Evolutionary conservation across 2,329 filamentous ascomycete genomes (phyloP).

Genomic region (Colletotrichum echinochloae): DNA sequence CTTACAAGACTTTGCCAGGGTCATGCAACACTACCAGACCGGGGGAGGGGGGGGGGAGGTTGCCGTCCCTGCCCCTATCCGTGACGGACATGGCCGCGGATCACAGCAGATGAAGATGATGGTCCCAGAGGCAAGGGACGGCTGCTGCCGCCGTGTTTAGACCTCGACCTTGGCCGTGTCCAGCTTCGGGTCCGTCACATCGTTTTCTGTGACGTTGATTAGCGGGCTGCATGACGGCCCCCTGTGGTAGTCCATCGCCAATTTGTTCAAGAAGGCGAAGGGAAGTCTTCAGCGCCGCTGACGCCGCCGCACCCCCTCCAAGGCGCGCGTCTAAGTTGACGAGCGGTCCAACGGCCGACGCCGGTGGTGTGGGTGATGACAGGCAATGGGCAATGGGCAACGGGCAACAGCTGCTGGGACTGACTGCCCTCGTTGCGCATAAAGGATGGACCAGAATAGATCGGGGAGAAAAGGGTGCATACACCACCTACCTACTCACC

Average conservation of each 20-base stretch:
- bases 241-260: constrained; percentile 29
- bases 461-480: too few relatives aligned
- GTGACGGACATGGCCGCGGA: constrained; percentile 25
- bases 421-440: constrained; percentile 13
- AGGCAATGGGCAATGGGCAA: background rate
- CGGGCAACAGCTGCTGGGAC: background rate
- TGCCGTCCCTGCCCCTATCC: constrained; percentile 32
- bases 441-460: constrained; percentile 19
- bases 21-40: constrained; percentile 8
- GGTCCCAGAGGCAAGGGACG: constrained; percentile 35
- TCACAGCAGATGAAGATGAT: constrained; percentile 28
- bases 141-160: constrained; percentile 39
- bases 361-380: background rate
- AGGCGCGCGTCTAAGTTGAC: constrained; percentile 40
- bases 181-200: constrained; percentile 32
- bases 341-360: background rate
- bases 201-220: constrained; percentile 25
- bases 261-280: background rate
- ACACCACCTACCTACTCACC: too few relatives aligned
- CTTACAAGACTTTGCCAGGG: background rate
- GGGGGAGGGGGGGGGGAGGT: constrained; percentile 1
- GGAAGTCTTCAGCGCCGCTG: constrained; percentile 19
- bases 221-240: constrained; percentile 33
- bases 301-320: constrained; percentile 16
- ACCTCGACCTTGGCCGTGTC: constrained; percentile 18